Conservation (phyloP, 2,329 filamentous ascomycete genomes). For the Penicillium sp. region DNA sequence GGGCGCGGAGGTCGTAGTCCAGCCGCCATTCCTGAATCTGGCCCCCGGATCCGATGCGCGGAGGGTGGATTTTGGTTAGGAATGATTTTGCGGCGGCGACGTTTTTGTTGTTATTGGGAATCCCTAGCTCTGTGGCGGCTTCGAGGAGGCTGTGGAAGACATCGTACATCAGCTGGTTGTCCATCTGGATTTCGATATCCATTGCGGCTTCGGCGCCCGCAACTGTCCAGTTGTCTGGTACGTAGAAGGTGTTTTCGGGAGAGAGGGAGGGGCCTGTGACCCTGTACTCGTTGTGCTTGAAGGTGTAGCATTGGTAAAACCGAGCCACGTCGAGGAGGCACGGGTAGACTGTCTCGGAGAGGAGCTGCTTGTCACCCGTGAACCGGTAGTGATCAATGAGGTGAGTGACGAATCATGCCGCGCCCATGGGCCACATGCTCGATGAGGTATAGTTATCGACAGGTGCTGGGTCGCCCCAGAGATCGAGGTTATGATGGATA, state of each 20-base stretch:
- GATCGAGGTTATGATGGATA: slow-evolving; percentile 12
- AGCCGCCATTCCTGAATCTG: slow-evolving; percentile 15
- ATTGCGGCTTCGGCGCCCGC: neutral
- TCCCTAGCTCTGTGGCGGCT: neutral
- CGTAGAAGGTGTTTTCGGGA: slow-evolving; percentile 12
- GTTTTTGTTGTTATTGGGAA: neutral
- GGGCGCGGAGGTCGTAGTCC: neutral
- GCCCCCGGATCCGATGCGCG: slow-evolving; percentile 2
- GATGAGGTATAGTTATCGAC: slow-evolving; percentile 13
- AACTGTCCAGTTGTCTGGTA: slow-evolving; percentile 2
- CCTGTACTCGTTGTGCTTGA: slow-evolving; percentile 3
- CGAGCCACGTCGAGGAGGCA: slow-evolving; percentile 1
- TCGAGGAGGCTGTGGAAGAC: slow-evolving; percentile 8
- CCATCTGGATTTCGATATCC: slow-evolving; percentile 7
- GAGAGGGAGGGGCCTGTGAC: slow-evolving; percentile 11
- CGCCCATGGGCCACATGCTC: slow-evolving; percentile 16
- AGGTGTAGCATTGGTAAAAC: slow-evolving; percentile 17
- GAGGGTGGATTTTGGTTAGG: slow-evolving; percentile 1
- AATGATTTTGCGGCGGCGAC: neutral
- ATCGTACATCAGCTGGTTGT: slow-evolving; percentile 7
- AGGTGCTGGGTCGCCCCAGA: slow-evolving; percentile 15
- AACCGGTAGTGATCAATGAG: slow-evolving; percentile 15
- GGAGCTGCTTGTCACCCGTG: slow-evolving; percentile 6
- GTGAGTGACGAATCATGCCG: slow-evolving; percentile 7
- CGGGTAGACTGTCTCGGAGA: slow-evolving; percentile 4